These are phyloP conservation scores for Boletus sp. DNA, from an alignment of 768 basidiomycete genomes.

Conservation along the genomic window DNA sequence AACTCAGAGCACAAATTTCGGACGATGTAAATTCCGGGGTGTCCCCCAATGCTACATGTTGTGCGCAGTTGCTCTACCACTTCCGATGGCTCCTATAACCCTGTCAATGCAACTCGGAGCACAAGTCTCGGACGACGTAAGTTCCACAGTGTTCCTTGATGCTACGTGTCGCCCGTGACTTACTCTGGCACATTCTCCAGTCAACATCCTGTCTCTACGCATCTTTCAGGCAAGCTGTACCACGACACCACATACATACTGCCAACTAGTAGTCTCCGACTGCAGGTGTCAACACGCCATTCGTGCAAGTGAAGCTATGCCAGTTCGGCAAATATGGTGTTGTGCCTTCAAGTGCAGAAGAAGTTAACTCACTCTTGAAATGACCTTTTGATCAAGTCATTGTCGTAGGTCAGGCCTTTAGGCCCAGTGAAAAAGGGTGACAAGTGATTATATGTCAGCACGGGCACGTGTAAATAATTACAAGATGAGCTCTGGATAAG, in stretches of 20 bases:
- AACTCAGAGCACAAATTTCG: not conserved
- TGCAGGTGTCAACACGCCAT: not conserved
- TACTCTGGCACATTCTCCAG: too few species aligned
- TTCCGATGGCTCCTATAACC: not conserved
- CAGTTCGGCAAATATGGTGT: too few species aligned
- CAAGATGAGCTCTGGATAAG: too few species aligned
- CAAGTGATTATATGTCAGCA: too few species aligned
- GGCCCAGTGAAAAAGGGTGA: too few species aligned
- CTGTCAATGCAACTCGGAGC: not conserved
- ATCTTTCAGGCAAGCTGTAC: too few species aligned
- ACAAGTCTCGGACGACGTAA: not conserved
- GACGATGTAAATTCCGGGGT: too few species aligned
- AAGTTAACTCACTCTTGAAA: not conserved
- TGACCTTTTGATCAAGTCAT: not conserved
- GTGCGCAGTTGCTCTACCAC: not conserved
- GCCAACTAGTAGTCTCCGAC: not conserved
- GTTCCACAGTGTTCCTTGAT: not conserved
- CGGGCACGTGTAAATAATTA: too few species aligned
- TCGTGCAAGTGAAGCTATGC: not conserved
- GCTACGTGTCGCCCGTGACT: too few species aligned
- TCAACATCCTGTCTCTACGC: too few species aligned
- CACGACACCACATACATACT: too few species aligned
- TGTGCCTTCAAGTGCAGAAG: not conserved
- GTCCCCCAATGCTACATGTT: not conserved
- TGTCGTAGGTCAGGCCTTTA: not conserved